Percentiles rank a stretch among this genome's conserved stretches.
These are phyloP conservation scores for Zea mays DNA, from an alignment of 176 grass and related monocot species.

Conservation along the genomic window DNA sequence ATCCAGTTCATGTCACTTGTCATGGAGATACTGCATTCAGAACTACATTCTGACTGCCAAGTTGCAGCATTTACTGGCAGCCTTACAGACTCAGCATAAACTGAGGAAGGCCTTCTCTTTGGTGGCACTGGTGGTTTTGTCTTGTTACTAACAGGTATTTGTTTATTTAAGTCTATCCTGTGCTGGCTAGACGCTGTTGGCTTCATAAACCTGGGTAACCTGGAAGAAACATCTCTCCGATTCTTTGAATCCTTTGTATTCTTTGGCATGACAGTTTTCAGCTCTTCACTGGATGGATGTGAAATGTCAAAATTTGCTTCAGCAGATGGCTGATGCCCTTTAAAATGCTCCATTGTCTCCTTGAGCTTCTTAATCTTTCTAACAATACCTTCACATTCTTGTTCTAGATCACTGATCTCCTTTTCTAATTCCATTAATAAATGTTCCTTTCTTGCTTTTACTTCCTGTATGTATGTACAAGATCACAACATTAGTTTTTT, in stretches of 20 bases:
- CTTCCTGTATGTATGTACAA: slow-evolving; percentile 59
- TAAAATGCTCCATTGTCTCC: slow-evolving; percentile 52
- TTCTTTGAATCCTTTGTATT: slow-evolving; percentile 43
- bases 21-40: slow-evolving; percentile 76
- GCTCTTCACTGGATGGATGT: slow-evolving; percentile 45
- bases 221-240: slow-evolving; percentile 43
- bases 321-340: slow-evolving; percentile 37
- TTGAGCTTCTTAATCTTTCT: slow-evolving; percentile 62
- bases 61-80: slow-evolving; percentile 51
- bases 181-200: slow-evolving; percentile 76
- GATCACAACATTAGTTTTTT: slow-evolving; percentile 22
- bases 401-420: slow-evolving; percentile 65
- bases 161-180: slow-evolving; percentile 56
- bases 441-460: slow-evolving; percentile 62
- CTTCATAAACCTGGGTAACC: slow-evolving; percentile 84
- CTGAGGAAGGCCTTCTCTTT: slow-evolving; percentile 68
- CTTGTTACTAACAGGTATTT: slow-evolving; percentile 40
- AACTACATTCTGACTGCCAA: slow-evolving; percentile 77
- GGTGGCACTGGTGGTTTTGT: slow-evolving; percentile 53
- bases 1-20: slow-evolving; percentile 54
- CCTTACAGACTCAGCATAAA: slow-evolving; percentile 88
- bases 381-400: slow-evolving; percentile 70
- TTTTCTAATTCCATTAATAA: slow-evolving; percentile 51
- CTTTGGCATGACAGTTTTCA: slow-evolving; percentile 45
- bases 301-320: slow-evolving; percentile 40